Conservation (phyloP, 108 stramenopile species). For the Nitzschia inconspicua region DNA sequence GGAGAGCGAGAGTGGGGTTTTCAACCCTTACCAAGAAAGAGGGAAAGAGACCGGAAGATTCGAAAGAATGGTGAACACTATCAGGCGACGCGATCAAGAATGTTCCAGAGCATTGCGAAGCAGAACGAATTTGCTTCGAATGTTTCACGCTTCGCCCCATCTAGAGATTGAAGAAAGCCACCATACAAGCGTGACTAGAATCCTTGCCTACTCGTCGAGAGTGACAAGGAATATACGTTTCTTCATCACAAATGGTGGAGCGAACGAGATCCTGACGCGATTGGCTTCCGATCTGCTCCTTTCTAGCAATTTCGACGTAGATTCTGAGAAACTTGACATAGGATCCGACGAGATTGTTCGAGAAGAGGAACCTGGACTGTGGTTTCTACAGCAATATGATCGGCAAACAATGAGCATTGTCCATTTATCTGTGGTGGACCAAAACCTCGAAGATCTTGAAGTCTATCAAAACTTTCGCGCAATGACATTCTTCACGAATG, state of each 20-base stretch:
- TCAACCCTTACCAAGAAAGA: constrained; percentile 37
- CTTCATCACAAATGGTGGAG: constrained; percentile 36
- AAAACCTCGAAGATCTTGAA: constrained; percentile 4
- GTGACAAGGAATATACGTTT: constrained; percentile 56
- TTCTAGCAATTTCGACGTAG: constrained; percentile 37
- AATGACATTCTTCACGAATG: constrained; percentile 65
- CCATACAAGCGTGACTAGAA: constrained; percentile 42
- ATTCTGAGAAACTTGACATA: constrained; percentile 46
- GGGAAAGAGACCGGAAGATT: constrained; percentile 27
- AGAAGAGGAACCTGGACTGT: constrained; percentile 39
- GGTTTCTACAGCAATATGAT: constrained; percentile 67
- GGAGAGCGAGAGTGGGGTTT: constrained; percentile 58
- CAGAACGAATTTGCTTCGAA: constrained; percentile 51
- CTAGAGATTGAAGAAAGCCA: constrained; percentile 20
- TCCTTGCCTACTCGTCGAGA: constrained; percentile 56
- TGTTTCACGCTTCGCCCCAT: constrained; percentile 26
- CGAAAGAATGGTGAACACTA: constrained; percentile 39
- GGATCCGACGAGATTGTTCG: constrained; percentile 19
- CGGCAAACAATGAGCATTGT: constrained; percentile 57
- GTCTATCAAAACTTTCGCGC: constrained; percentile 22
- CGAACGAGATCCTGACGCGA: constrained; percentile 41
- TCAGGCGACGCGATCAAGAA: constrained; percentile 61
- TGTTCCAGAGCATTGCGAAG: constrained; percentile 65
- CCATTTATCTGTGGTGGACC: constrained; percentile 35
- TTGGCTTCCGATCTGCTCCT: constrained; percentile 44